phyloP scores from a whole-genome alignment of 371 early-diverging fungal genomes.

The Lichtheimia ornata region DNA sequence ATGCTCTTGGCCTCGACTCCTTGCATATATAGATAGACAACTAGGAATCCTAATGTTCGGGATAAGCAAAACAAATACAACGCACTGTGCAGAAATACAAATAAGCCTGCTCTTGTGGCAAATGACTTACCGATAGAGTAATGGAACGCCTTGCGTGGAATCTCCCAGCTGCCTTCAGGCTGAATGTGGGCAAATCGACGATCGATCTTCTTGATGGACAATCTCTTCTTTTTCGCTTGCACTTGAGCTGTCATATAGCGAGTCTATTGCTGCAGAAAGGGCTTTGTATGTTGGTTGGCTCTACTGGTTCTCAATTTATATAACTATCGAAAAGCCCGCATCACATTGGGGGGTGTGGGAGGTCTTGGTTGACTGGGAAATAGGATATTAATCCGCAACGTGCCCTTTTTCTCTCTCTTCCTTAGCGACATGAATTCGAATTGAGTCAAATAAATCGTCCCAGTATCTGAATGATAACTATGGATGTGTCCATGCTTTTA shows the following conservation, averaged over 20 bases:
- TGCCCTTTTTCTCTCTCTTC: too few relatives aligned
- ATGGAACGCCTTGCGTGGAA: slow-evolving; percentile 56
- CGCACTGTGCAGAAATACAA: too few relatives aligned
- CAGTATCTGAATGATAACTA: slow-evolving; percentile 68
- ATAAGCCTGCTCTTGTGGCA: too few relatives aligned
- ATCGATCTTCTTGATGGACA: background rate
- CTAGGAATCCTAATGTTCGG: slow-evolving; percentile 42
- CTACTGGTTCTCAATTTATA: too few relatives aligned
- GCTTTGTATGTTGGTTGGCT: too few relatives aligned
- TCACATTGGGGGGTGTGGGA: too few relatives aligned
- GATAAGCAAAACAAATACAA: background rate
- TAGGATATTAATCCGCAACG: too few relatives aligned
- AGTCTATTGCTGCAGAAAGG: too few relatives aligned
- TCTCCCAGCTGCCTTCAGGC: slow-evolving; percentile 49
- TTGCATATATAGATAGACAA: slow-evolving; percentile 34
- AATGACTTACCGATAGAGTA: slow-evolving; percentile 47
- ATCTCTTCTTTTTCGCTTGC: slow-evolving; percentile 2
- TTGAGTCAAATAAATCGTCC: too few relatives aligned
- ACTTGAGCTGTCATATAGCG: background rate
- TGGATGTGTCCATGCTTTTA: slow-evolving; percentile 81
- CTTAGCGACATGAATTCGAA: too few relatives aligned
- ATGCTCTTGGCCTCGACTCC: slow-evolving; percentile 32
- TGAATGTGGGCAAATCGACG: slow-evolving; percentile 31
- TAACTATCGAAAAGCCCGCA: too few relatives aligned
- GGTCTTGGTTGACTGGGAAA: too few relatives aligned